Base-by-base conservation (phyloP, 257 asterid species). In the Voacanga thouarsii region DNA sequence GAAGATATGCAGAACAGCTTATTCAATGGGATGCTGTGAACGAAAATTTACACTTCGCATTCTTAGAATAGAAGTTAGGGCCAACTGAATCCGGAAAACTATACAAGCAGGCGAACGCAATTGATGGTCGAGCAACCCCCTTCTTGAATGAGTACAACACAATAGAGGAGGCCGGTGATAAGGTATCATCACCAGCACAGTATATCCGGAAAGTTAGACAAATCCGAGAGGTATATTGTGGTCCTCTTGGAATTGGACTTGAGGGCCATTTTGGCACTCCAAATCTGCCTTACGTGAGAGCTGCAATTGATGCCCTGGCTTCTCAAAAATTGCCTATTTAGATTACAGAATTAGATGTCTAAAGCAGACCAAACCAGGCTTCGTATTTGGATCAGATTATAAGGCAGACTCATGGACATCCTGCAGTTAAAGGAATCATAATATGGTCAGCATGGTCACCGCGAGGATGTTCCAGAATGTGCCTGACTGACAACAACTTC, bases 11-110 rank as follows among this genome's bases (percentile, higher is more conserved):
- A 7, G 90, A 84, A 0, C 82, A 88, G 1, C 82, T 90, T 80
- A 72, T 92, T 28, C 92, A 90, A 61, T 92, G 96, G 96, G 97
- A 92, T 16, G 96, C 89, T 4, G 81, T 76, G 45, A 92, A 92
- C 23, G 96, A 92, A 79, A 88, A 88, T 81, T 83, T 92, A 2
- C 95, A 91, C 41, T 84, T 21, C 18, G 68, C 83, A 1, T 91
- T 88, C 78, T 83, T 85, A 12, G 94, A 89, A 77, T 5, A 60
- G 1, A 81, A 49, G 2, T 33, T 84, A 15, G 83, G 85, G 0
- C 43, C 76, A 44, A 59, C 67, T 11, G 59, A 78, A 4, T 72
- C 83, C 0, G 43, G 75, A 1, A 12, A 16, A 37, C 64, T 66
- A 14, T 85, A 75, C 71, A 28, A 73, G 47, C 80, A 41, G 75